phyloP scores from a whole-genome alignment of 495 filamentous ascomycete species.

The Cercophora samala region DNA sequence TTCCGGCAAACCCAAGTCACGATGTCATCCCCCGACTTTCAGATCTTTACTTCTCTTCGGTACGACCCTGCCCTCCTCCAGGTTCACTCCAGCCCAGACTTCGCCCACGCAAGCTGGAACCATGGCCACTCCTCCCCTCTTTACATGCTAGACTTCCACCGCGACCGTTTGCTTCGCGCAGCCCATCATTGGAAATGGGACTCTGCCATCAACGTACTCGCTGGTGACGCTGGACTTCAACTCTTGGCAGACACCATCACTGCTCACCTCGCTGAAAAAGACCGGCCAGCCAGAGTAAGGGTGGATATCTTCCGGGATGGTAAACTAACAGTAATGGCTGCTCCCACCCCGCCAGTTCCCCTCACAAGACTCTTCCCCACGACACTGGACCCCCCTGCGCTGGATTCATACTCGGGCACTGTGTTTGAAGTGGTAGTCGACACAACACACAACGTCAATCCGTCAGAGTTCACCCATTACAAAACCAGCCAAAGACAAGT shows the following conservation, averaged over 20 bases:
- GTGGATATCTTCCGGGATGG: constrained; percentile 53
- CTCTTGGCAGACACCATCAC: constrained; percentile 29
- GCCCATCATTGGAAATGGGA: constrained; percentile 66
- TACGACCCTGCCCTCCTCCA: constrained; percentile 64
- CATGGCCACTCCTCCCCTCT: constrained; percentile 56
- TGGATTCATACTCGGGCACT: not conserved
- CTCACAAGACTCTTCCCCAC: constrained; percentile 36
- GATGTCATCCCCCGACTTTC: constrained; percentile 38
- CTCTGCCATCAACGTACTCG: constrained; percentile 40
- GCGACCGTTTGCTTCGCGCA: constrained; percentile 71
- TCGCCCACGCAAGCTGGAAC: constrained; percentile 42
- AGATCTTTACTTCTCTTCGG: constrained; percentile 70
- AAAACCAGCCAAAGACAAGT: constrained; percentile 68
- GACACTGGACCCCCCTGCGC: not conserved
- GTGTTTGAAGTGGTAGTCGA: constrained; percentile 58
- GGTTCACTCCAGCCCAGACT: constrained; percentile 28
- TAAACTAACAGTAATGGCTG: constrained; percentile 46
- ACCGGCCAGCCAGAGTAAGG: constrained; percentile 46
- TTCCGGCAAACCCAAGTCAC: not conserved
- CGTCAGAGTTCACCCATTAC: constrained; percentile 65
- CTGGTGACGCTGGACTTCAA: constrained; percentile 43
- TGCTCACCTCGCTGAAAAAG: constrained; percentile 37
- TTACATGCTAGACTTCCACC: constrained; percentile 81
- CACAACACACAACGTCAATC: constrained; percentile 40
- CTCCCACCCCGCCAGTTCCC: constrained; percentile 47